Conservation (phyloP, 2,329 filamentous ascomycete genomes). For the Paraphaeosphaeria sporulosa region DNA sequence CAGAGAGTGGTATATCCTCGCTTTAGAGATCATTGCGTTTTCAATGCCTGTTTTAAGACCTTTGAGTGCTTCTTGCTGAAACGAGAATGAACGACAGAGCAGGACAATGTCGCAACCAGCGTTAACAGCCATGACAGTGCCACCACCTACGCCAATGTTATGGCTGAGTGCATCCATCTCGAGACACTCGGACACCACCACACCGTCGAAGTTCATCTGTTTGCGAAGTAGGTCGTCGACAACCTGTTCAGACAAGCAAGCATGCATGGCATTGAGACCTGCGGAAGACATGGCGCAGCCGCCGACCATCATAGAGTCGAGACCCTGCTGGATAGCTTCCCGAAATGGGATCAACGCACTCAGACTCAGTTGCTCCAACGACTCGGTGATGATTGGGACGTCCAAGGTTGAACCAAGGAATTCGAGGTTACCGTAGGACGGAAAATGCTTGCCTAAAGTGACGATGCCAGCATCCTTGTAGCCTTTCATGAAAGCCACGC, state of each 20-base stretch:
- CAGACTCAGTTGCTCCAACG: constrained; percentile 88
- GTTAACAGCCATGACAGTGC: constrained; percentile 96
- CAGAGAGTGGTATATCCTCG: constrained; percentile 81
- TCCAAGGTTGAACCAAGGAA: constrained; percentile 90
- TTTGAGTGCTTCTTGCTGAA: constrained; percentile 90
- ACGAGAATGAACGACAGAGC: constrained; percentile 84
- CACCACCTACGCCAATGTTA: constrained; percentile 95
- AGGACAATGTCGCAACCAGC: constrained; percentile 93
- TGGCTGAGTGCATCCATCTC: constrained; percentile 97
- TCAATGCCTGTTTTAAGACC: constrained; percentile 89
- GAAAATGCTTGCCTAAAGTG: constrained; percentile 95
- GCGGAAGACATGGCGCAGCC: constrained; percentile 92
- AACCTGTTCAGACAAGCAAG: constrained; percentile 90
- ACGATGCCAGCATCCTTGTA: constrained; percentile 90
- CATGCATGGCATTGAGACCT: constrained; percentile 94
- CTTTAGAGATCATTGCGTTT: constrained; percentile 84
- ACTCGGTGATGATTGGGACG: constrained; percentile 95
- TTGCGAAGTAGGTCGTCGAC: constrained; percentile 89
- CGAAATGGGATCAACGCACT: constrained; percentile 91
- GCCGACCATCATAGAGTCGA: constrained; percentile 96
- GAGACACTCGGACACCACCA: constrained; percentile 92
- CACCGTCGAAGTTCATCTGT: constrained; percentile 87
- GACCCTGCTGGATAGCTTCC: constrained; percentile 83
- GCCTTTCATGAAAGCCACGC: constrained; percentile 87
- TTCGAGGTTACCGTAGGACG: constrained; percentile 93